Conservation (phyloP, 768 basidiomycete species). For the Dacryopinax primogenitus region DNA sequence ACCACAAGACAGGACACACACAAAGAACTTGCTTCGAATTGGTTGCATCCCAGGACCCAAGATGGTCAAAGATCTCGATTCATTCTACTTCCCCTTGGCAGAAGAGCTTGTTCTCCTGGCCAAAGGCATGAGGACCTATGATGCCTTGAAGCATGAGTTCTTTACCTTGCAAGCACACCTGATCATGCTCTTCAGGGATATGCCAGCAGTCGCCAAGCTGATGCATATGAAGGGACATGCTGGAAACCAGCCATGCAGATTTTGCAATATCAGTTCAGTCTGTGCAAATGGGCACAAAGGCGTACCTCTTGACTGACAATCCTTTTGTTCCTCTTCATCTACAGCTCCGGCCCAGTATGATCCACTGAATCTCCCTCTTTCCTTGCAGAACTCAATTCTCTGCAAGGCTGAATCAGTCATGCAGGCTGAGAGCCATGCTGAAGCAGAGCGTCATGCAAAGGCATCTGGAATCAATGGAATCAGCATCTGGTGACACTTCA, state of each 20-base stretch:
- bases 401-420: slow-evolving; percentile 21
- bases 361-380: slow-evolving; percentile 26
- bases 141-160: slow-evolving; percentile 19
- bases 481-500: slow-evolving; percentile 16
- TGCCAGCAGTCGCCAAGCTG: slow-evolving; percentile 26
- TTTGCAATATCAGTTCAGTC: slow-evolving; percentile 27
- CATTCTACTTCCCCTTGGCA: slow-evolving; percentile 30
- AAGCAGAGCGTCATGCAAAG: slow-evolving; percentile 21
- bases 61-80: slow-evolving; percentile 31
- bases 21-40: slow-evolving; percentile 29
- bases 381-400: slow-evolving; percentile 18
- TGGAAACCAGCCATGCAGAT: slow-evolving; percentile 27
- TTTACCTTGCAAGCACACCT: slow-evolving; percentile 27
- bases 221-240: slow-evolving; percentile 36
- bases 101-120: slow-evolving; percentile 30
- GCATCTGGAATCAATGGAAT: slow-evolving; percentile 28
- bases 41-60: slow-evolving; percentile 38
- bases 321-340: not conserved
- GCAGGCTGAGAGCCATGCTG: slow-evolving; percentile 18
- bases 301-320: not conserved
- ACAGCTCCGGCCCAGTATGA: slow-evolving; percentile 16
- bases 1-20: slow-evolving; percentile 29
- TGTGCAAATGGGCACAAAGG: not conserved
- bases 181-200: slow-evolving; percentile 25
- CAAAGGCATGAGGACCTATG: slow-evolving; percentile 25